Evolutionary conservation across 345 rosid genomes (phyloP), one percentile per base, ranked within the genome.

Genomic region (Gossypium australe): DNA sequence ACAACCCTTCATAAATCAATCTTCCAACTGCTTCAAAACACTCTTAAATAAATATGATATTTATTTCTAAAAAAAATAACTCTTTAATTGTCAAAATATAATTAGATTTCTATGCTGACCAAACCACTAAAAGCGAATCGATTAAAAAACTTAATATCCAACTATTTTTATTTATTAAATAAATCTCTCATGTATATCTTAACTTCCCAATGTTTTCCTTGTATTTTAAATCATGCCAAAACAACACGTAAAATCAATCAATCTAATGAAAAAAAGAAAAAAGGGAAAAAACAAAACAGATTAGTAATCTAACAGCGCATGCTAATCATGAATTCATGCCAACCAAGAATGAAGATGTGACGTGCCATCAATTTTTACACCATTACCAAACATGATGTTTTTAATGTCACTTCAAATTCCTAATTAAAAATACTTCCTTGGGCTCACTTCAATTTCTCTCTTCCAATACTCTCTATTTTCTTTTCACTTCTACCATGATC

Each of bases 81-180:
- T 34, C 6, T 34, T 34, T 34, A 34, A 34, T 34, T 1, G 0
- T 34, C 38, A 34, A 34, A 34, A 34, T 34, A 34, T 34, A 4
- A 4, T 34, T 34, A 34, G 0, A 34, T 3, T 34, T 34, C 38
- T 0, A 34, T 34, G 1, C 38, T 3, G 4, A 29, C 4, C 5
- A 0, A 29, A 29, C 1, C 6, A 29, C 1, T 1, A n/a, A n/a
- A n/a, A n/a, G n/a, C n/a, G n/a, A n/a, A n/a, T n/a, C n/a, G n/a
- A n/a, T 0, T 1, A 27, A 27, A 3, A 27, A 27, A 27, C 0
- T 0, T 0, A 29, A 4, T 4, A 4, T 4, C 5, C 5, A 29
- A 29, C 6, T 29, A 29, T 29, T 29, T 29, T 29, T 29, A 29
- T 29, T 29, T 29, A 29, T 29, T 29, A 29, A 29, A 29, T 29